A percentile compares a stretch with the other conserved stretches of the same genome.
These are phyloP conservation scores for Schrenkiella parvula DNA, from an alignment of 345 rosid genomes.

Conservation along the genomic window DNA sequence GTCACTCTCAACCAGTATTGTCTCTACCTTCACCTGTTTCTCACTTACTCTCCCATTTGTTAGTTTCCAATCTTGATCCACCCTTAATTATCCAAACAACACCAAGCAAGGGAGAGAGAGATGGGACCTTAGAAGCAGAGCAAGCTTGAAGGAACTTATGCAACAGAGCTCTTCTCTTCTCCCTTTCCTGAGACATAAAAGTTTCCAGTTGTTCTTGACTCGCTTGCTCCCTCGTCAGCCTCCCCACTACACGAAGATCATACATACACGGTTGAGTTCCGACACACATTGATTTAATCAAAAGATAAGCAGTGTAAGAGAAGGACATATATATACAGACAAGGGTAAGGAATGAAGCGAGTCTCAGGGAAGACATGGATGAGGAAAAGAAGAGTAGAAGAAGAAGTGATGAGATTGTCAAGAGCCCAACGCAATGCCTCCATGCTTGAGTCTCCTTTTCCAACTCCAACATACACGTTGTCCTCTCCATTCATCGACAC, in stretches of 20 bases:
- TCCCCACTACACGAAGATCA: slow-evolving; percentile 51
- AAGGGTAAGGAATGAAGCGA: slow-evolving; percentile 61
- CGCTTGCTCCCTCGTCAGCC: slow-evolving; percentile 54
- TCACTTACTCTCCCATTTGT: not conserved
- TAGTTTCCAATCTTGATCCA: slow-evolving; percentile 4
- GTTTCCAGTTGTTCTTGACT: slow-evolving; percentile 54
- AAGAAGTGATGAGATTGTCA: slow-evolving; percentile 34
- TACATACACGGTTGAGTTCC: slow-evolving; percentile 4
- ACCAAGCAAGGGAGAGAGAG: not conserved
- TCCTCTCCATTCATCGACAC: slow-evolving; percentile 50
- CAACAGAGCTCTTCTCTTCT: slow-evolving; percentile 54
- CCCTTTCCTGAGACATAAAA: slow-evolving; percentile 58
- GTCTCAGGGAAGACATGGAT: slow-evolving; percentile 63
- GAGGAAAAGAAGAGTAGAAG: slow-evolving; percentile 46
- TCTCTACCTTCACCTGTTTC: slow-evolving; percentile 64
- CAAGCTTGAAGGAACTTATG: slow-evolving; percentile 50
- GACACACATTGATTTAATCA: not conserved
- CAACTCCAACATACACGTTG: slow-evolving; percentile 65
- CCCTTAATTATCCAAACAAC: not conserved
- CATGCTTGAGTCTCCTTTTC: slow-evolving; percentile 73
- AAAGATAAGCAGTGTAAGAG: not conserved
- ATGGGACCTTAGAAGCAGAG: slow-evolving; percentile 49
- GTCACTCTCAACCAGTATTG: slow-evolving; percentile 74
- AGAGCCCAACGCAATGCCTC: slow-evolving; percentile 79
- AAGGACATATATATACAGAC: slow-evolving; percentile 33